Conservation (phyloP, 2,329 filamentous ascomycete species). For the Fusarium hostae region DNA sequence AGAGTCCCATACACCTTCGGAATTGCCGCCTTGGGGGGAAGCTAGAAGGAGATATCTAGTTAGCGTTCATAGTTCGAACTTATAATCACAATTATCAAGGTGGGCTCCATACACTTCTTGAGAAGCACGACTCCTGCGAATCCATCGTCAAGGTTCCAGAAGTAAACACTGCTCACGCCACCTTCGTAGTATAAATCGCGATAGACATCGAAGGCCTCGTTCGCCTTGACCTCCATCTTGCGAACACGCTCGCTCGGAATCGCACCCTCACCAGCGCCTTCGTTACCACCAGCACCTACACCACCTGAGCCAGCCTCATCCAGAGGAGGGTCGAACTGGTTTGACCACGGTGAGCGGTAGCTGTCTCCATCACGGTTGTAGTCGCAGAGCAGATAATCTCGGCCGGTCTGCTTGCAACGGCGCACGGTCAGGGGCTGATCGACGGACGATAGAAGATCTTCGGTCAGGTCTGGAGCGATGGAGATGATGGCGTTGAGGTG, state of each 20-base stretch:
- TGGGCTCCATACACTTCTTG: conserved; percentile 79
- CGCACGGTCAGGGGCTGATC: conserved; percentile 92
- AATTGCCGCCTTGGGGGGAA: conserved; percentile 71
- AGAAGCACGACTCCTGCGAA: conserved; percentile 95
- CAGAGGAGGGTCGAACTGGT: conserved; percentile 94
- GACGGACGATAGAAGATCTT: conserved; percentile 97
- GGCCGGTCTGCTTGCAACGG: conserved; percentile 86
- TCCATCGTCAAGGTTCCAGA: conserved; percentile 98
- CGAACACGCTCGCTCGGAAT: conserved; percentile 90
- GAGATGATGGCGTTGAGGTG: conserved; percentile 91
- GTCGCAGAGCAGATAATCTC: conserved; percentile 98
- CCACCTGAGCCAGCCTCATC: conserved; percentile 69
- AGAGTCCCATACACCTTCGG: conserved; percentile 91
- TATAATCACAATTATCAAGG: neutral
- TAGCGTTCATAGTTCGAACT: conserved; percentile 4
- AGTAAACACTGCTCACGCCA: conserved; percentile 94
- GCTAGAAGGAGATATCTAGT: conserved; percentile 56
- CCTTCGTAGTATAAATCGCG: conserved; percentile 97
- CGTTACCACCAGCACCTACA: conserved; percentile 64
- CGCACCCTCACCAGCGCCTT: conserved; percentile 78
- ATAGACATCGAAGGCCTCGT: conserved; percentile 97
- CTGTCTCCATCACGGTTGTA: conserved; percentile 99
- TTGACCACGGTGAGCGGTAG: conserved; percentile 98
- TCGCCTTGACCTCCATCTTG: conserved; percentile 92
- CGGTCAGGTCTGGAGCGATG: conserved; percentile 90